These are phyloP conservation scores for sweet orange (Citrus sinensis) DNA, from an alignment of 345 rosid genomes.

Conservation along the genomic window DNA sequence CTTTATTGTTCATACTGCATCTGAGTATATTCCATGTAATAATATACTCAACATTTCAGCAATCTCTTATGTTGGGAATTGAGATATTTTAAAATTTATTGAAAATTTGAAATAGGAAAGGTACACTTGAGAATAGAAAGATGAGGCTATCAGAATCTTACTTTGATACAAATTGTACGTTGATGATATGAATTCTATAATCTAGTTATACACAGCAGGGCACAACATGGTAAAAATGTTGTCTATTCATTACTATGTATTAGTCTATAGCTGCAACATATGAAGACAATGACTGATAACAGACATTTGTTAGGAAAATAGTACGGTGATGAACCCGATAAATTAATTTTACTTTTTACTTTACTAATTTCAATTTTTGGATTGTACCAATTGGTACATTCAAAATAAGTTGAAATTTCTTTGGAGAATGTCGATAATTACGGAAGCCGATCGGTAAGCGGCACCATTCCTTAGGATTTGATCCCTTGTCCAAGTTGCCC, in stretches of 20 bases:
- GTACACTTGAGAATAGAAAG: not conserved
- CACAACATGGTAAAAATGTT: not conserved
- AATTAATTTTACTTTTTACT: too few species aligned
- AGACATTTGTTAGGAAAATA: not conserved
- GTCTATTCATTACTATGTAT: not conserved
- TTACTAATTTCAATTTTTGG: too few species aligned
- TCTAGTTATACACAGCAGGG: not conserved
- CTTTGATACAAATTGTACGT: not conserved
- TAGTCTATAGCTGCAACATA: not conserved
- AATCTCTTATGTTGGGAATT: too few species aligned
- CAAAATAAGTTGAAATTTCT: not conserved
- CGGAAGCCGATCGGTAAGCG: not conserved
- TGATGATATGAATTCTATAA: not conserved
- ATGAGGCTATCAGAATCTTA: not conserved
- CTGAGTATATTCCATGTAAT: too few species aligned
- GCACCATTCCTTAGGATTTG: not conserved
- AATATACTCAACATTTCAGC: too few species aligned
- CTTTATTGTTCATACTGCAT: too few species aligned
- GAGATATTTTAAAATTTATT: too few species aligned
- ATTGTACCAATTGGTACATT: too few species aligned
- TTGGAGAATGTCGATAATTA: not conserved
- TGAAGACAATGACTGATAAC: not conserved
- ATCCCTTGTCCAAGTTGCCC: not conserved
- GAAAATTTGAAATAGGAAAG: not conserved
- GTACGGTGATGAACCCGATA: not conserved